Evolutionary conservation across 208 protist genomes (phyloP).

Genomic region (Blastocrithidia nonstop): DNA sequence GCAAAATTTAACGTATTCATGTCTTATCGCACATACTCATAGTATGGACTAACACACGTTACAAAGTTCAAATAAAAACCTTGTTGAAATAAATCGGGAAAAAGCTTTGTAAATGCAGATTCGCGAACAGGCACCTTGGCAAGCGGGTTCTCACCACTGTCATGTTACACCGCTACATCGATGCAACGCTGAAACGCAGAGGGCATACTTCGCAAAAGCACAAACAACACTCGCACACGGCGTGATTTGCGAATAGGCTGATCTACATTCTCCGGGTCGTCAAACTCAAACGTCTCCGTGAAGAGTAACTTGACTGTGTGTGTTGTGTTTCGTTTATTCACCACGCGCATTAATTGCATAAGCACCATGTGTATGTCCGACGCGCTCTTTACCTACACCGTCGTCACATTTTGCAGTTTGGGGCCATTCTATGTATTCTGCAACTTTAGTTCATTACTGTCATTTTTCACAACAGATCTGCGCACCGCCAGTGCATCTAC

Average conservation of each 20-base stretch:
- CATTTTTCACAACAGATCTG: not conserved
- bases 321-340: conserved; percentile 45
- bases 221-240: conserved; percentile 56
- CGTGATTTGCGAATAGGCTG: conserved; percentile 61
- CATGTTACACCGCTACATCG: conserved; percentile 68
- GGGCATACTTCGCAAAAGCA: conserved; percentile 55
- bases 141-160: conserved; percentile 70
- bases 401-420: conserved; percentile 35
- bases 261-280: conserved; percentile 48
- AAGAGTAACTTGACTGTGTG: conserved; percentile 62
- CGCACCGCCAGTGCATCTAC: conserved; percentile 38
- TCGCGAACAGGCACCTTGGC: conserved; percentile 75
- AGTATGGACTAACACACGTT: conserved; percentile 69
- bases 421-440: conserved; percentile 17
- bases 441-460: conserved; percentile 22
- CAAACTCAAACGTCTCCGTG: conserved; percentile 73
- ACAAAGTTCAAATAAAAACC: conserved; percentile 55
- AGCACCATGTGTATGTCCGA: conserved; percentile 20
- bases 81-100: conserved; percentile 48
- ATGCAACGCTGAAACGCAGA: conserved; percentile 68
- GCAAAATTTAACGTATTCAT: conserved; percentile 51
- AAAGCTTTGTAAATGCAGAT: conserved; percentile 62
- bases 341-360: conserved; percentile 24
- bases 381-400: conserved; percentile 13
- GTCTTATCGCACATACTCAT: conserved; percentile 56